Conservation (phyloP, 176 grass and related monocot species). For the Avena insularis region DNA sequence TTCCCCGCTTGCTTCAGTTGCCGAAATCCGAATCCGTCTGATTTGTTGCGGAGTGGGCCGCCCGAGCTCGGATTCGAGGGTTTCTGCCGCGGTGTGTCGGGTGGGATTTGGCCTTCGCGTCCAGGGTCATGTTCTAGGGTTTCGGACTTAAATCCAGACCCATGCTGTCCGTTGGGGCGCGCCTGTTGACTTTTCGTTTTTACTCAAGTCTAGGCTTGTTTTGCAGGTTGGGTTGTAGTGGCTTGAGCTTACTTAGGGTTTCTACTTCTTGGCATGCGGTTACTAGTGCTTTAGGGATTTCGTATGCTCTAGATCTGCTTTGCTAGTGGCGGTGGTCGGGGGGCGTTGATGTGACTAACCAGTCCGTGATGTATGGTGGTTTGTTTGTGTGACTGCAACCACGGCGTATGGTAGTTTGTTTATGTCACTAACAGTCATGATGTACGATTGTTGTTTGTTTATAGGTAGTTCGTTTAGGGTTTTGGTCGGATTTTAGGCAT, state of each 20-base stretch:
- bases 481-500: neutral
- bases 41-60: no score
- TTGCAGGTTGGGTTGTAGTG: neutral
- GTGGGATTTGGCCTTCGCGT: neutral
- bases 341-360: neutral
- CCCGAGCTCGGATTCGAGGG: constrained; percentile 15
- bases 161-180: neutral
- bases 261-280: neutral
- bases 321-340: neutral
- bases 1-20: neutral
- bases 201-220: neutral
- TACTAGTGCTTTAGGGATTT: neutral
- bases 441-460: neutral
- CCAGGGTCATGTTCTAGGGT: constrained; percentile 35
- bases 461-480: neutral
- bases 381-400: neutral
- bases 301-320: neutral
- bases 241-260: constrained; percentile 26
- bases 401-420: neutral
- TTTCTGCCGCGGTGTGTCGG: neutral
- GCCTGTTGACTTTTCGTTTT: constrained; percentile 22
- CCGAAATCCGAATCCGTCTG: neutral
- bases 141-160: constrained; percentile 25
- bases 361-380: neutral
- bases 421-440: neutral